These are phyloP conservation scores for Kluyveromyces sp. DNA, from an alignment of 1,139 yeast species.

Conservation along the genomic window DNA sequence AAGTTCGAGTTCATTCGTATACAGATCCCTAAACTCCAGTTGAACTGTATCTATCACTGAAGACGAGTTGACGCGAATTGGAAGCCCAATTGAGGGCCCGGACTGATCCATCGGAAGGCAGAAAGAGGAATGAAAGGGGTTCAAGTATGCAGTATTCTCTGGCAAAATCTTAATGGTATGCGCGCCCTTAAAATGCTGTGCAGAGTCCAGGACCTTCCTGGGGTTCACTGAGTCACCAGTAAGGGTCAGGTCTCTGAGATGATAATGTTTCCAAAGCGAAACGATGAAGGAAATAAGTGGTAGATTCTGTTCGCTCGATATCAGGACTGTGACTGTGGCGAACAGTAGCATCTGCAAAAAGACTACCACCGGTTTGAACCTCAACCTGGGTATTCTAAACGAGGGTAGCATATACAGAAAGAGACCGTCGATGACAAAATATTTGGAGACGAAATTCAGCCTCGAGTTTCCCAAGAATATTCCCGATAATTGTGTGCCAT, in stretches of 20 bases:
- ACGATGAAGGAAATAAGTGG: slow-evolving; percentile 46
- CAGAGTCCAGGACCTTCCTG: slow-evolving; percentile 46
- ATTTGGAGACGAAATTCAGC: slow-evolving; percentile 61
- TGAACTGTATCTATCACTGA: slow-evolving; percentile 64
- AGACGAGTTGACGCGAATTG: slow-evolving; percentile 77
- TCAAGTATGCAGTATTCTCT: slow-evolving; percentile 79
- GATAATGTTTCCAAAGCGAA: slow-evolving; percentile 42
- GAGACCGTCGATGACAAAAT: slow-evolving; percentile 62
- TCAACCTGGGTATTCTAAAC: slow-evolving; percentile 65
- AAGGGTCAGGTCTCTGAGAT: slow-evolving; percentile 59
- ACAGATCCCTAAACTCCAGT: slow-evolving; percentile 54
- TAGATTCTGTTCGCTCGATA: slow-evolving; percentile 35
- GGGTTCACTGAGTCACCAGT: slow-evolving; percentile 45
- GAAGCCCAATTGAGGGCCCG: slow-evolving; percentile 42
- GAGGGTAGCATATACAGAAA: slow-evolving; percentile 66
- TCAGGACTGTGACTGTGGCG: slow-evolving; percentile 34
- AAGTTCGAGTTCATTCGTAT: slow-evolving; percentile 41
- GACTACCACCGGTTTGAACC: slow-evolving; percentile 40
- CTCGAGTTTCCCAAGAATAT: slow-evolving; percentile 40
- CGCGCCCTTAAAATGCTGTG: slow-evolving; percentile 75
- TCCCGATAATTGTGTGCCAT: slow-evolving; percentile 26
- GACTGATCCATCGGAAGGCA: slow-evolving; percentile 47
- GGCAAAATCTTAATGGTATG: slow-evolving; percentile 85
- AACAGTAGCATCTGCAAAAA: slow-evolving; percentile 33
- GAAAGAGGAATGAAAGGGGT: slow-evolving; percentile 60